phyloP scores from a whole-genome alignment of 2,329 filamentous ascomycete species.

The Aureobasidium lini region DNA sequence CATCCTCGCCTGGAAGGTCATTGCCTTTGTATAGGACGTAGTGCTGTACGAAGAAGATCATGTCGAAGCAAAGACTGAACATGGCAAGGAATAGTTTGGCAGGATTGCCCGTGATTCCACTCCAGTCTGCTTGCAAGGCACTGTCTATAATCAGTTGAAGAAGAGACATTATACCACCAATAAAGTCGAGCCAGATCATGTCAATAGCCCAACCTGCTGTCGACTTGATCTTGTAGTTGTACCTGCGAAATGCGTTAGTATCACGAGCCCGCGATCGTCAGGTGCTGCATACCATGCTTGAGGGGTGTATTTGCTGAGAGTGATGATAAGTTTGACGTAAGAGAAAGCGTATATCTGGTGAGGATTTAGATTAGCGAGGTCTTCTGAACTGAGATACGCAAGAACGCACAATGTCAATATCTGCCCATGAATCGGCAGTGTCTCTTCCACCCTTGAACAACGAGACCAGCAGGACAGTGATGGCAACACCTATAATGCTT shows the following conservation, averaged over 20 bases:
- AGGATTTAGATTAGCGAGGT: conserved; percentile 12
- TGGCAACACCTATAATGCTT: conserved; percentile 50
- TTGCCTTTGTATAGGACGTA: conserved; percentile 62
- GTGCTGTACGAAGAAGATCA: conserved; percentile 82
- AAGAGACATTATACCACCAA: conserved; percentile 74
- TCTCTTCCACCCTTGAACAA: conserved; percentile 35
- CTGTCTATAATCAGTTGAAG: conserved; percentile 79
- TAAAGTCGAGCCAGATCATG: conserved; percentile 73
- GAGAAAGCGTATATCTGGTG: conserved; percentile 59
- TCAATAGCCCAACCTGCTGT: conserved; percentile 65
- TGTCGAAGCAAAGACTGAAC: conserved; percentile 76
- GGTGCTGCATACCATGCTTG: conserved; percentile 56
- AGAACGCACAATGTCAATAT: conserved; percentile 54
- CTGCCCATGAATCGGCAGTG: conserved; percentile 49
- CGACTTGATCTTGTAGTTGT: conserved; percentile 74
- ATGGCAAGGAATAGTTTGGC: conserved; percentile 84
- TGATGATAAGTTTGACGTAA: conserved; percentile 83
- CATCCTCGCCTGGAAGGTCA: conserved; percentile 18
- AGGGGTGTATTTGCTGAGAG: conserved; percentile 86
- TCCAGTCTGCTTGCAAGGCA: conserved; percentile 75
- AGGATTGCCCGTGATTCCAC: conserved; percentile 78
- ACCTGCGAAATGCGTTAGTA: background rate
- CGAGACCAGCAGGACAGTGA: conserved; percentile 42
- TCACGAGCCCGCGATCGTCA: background rate
- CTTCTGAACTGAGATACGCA: background rate